Conservation (phyloP, 1,139 yeast species). For the Yamadazyma buinensis region DNA sequence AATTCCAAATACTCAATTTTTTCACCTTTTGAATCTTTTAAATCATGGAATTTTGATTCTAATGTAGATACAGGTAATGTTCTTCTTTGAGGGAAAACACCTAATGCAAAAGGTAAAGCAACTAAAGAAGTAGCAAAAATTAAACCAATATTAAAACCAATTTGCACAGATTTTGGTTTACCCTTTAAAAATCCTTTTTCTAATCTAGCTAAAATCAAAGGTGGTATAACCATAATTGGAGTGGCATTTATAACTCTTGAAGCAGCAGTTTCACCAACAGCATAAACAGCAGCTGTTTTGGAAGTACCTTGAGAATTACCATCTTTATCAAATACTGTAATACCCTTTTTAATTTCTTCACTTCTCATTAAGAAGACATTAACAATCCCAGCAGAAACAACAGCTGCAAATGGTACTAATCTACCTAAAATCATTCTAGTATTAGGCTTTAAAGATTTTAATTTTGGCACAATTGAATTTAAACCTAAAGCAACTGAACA, state of each 20-base stretch:
- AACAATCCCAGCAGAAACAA: slow-evolving; percentile 91
- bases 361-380: slow-evolving; percentile 94
- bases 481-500: slow-evolving; percentile 94
- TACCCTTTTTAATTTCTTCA: slow-evolving; percentile 87
- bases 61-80: slow-evolving; percentile 52
- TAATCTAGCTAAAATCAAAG: slow-evolving; percentile 70
- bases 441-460: slow-evolving; percentile 61
- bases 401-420: slow-evolving; percentile 96
- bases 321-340: slow-evolving; percentile 60
- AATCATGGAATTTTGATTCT: slow-evolving; percentile 59
- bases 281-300: slow-evolving; percentile 80
- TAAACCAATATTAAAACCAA: slow-evolving; percentile 73
- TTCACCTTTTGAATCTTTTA: slow-evolving; percentile 64
- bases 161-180: slow-evolving; percentile 60
- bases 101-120: slow-evolving; percentile 92
- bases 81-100: slow-evolving; percentile 89
- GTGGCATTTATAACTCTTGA: slow-evolving; percentile 94
- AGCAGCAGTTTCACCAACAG: slow-evolving; percentile 96
- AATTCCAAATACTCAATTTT: slow-evolving; percentile 63
- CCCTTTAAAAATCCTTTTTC: slow-evolving; percentile 70
- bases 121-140: slow-evolving; percentile 81
- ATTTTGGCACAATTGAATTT: slow-evolving; percentile 79
- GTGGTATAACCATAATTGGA: slow-evolving; percentile 95
- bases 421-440: slow-evolving; percentile 74
- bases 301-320: slow-evolving; percentile 77